Conservation (phyloP, 225 moss, liverwort and hornwort species). For the Pseudoscleropodium purum region DNA sequence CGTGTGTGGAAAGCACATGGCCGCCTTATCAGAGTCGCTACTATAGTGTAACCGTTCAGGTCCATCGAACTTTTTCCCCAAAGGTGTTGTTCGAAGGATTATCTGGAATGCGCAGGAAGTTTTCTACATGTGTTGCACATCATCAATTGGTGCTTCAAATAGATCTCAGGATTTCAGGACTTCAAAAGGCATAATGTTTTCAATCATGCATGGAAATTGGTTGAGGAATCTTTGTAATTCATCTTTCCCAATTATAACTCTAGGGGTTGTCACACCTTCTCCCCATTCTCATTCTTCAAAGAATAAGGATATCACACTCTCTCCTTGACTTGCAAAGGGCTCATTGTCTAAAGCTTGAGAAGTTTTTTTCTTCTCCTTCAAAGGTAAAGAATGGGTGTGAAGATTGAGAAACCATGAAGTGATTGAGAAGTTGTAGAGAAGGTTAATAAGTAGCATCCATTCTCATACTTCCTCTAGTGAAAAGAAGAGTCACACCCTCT, state of each 20-base stretch:
- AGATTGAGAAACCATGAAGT: neutral
- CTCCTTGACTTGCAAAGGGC: too few species aligned
- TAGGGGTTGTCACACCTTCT: too few species aligned
- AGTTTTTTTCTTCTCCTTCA: neutral
- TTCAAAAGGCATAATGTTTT: neutral
- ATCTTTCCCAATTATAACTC: neutral
- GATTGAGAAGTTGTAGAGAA: neutral
- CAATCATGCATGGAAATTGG: neutral
- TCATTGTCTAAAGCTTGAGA: too few species aligned
- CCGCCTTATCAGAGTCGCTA: too few species aligned
- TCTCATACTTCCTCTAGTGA: neutral
- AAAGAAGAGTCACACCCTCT: neutral
- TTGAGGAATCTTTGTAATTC: neutral
- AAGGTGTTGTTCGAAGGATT: neutral
- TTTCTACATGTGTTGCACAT: neutral
- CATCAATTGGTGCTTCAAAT: neutral
- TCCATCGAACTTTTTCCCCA: neutral
- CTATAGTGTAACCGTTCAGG: neutral
- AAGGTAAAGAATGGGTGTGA: neutral
- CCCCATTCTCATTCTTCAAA: neutral
- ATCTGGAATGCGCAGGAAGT: neutral
- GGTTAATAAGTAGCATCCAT: neutral
- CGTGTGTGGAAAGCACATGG: neutral
- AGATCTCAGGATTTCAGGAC: neutral
- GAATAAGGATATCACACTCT: too few species aligned